Percentiles rank a stretch among this genome's conserved stretches.
Conservation (phyloP, 371 early-diverging fungal species). For the Lichtheimia corymbifera region DNA sequence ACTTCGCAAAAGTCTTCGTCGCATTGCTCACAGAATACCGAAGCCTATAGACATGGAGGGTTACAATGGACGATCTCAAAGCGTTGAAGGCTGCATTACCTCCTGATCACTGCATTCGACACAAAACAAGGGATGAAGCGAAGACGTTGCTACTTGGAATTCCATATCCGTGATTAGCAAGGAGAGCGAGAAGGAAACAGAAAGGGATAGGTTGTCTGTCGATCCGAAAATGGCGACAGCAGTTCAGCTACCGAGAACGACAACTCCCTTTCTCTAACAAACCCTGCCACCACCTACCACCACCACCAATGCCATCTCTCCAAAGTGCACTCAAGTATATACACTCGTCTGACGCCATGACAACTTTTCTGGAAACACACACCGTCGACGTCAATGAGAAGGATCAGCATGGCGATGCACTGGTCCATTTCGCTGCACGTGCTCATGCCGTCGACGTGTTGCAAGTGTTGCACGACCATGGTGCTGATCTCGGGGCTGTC, state of each 20-base stretch:
- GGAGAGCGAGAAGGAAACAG: not conserved
- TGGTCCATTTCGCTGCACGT: constrained; percentile 54
- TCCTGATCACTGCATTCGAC: constrained; percentile 35
- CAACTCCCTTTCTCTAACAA: no score
- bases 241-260: not conserved
- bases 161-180: not conserved
- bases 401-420: constrained; percentile 47
- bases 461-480: constrained; percentile 24
- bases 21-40: constrained; percentile 78
- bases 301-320: not conserved
- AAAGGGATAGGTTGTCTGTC: not conserved
- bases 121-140: constrained; percentile 15
- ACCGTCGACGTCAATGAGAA: constrained; percentile 18
- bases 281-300: no score
- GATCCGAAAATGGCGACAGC: constrained; percentile 3
- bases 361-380: not conserved
- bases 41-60: constrained; percentile 37
- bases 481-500: constrained; percentile 38
- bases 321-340: constrained; percentile 10
- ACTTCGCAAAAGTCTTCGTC: constrained; percentile 92
- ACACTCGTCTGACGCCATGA: constrained; percentile 1
- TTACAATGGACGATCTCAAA: not conserved
- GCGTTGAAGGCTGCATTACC: constrained; percentile 1
- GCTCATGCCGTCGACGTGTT: constrained; percentile 32
- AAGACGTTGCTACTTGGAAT: constrained; percentile 13